Conservation (phyloP, 192 early-diverging fungal species). For the Diversispora epigaea region DNA sequence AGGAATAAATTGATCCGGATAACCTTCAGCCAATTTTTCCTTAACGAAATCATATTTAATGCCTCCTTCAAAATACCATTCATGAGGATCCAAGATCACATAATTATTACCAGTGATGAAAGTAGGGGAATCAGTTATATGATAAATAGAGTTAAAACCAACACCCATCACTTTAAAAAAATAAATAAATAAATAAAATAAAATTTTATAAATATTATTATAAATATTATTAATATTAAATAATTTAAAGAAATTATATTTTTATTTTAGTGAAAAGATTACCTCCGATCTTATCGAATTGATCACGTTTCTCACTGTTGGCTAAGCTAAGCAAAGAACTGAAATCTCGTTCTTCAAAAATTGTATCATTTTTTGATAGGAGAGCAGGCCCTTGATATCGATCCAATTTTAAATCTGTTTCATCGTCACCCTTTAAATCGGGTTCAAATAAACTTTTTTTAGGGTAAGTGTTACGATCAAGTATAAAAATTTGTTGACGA, state of each 20-base stretch:
- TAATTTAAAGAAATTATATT: neutral
- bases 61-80: conserved; percentile 33
- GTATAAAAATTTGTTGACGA: neutral
- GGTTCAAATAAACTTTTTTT: neutral
- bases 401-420: conserved; percentile 4
- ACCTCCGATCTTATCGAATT: conserved; percentile 4
- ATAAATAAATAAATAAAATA: neutral
- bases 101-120: conserved; percentile 37
- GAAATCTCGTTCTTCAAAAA: conserved; percentile 30
- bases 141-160: conserved; percentile 34
- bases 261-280: neutral
- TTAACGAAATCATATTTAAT: conserved; percentile 32
- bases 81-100: conserved; percentile 41
- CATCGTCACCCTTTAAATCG: neutral
- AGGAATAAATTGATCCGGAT: conserved; percentile 34
- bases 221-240: neutral
- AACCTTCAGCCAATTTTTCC: neutral
- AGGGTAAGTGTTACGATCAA: neutral
- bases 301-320: conserved; percentile 32
- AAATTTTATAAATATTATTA: neutral
- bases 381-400: conserved; percentile 35
- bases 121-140: conserved; percentile 40
- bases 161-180: neutral
- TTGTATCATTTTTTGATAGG: conserved; percentile 26
- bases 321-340: conserved; percentile 23